These are phyloP conservation scores for Lipomyces sp. DNA, from an alignment of 805 yeast species.

Conservation along the genomic window DNA sequence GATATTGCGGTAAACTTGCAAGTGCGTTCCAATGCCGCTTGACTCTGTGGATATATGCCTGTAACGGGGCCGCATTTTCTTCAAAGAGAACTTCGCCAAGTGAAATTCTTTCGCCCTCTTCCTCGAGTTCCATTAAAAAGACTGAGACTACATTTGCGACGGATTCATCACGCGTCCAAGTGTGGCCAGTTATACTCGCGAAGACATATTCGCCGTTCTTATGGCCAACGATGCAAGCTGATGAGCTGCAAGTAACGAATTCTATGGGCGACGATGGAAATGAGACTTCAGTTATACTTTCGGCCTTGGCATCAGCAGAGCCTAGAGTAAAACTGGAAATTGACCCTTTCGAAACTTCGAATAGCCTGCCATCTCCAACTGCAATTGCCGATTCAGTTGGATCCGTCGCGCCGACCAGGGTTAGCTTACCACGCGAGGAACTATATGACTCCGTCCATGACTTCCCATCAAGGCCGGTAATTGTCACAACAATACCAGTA, in stretches of 20 bases:
- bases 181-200: slow-evolving; percentile 12
- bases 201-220: slow-evolving; percentile 16
- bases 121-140: slow-evolving; percentile 41
- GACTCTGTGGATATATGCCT: slow-evolving; percentile 42
- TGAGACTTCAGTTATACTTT: slow-evolving; percentile 2
- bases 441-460: slow-evolving; percentile 6
- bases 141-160: slow-evolving; percentile 39
- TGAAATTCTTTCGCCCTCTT: slow-evolving; percentile 37
- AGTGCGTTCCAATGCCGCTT: slow-evolving; percentile 41
- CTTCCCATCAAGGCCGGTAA: neutral
- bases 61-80: slow-evolving; percentile 39
- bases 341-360: slow-evolving; percentile 1
- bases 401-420: neutral
- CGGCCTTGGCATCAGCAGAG: neutral
- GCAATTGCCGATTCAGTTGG: neutral
- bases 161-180: slow-evolving; percentile 44
- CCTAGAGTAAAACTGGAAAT: neutral
- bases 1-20: slow-evolving; percentile 25
- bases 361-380: neutral
- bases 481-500: neutral
- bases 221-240: slow-evolving; percentile 21
- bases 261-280: slow-evolving; percentile 5
- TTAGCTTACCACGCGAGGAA: neutral
- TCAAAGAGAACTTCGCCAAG: slow-evolving; percentile 42
- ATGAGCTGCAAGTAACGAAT: slow-evolving; percentile 18